Evolutionary conservation across 2,329 filamentous ascomycete species (phyloP).

Genomic region (Botryotinia globosa): DNA sequence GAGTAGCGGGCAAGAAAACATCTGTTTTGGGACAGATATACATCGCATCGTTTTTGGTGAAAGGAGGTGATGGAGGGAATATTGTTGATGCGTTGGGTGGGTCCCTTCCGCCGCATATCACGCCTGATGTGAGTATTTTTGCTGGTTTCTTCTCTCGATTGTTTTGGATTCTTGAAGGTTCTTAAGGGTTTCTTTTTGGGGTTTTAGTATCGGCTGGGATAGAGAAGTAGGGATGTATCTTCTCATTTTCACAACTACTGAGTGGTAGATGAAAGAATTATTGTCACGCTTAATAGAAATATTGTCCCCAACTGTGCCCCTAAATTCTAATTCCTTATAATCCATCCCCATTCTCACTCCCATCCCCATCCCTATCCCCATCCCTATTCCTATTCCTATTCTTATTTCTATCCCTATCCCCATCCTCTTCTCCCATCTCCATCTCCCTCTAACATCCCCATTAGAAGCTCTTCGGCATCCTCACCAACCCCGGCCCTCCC

Average conservation of each 20-base stretch:
- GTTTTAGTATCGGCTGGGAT: background rate
- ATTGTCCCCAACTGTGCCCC: background rate
- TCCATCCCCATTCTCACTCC: too few relatives aligned
- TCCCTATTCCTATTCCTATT: too few relatives aligned
- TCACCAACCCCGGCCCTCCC: background rate
- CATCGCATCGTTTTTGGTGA: background rate
- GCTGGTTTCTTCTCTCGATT: too few relatives aligned
- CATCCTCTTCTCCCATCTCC: background rate
- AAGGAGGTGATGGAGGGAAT: background rate
- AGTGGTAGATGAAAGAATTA: background rate
- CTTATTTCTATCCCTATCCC: too few relatives aligned
- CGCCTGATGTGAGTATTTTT: background rate
- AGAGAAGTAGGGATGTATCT: background rate
- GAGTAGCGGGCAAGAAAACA: background rate
- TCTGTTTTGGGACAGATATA: background rate
- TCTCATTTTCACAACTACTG: background rate
- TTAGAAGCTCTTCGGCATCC: background rate
- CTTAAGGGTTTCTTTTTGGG: too few relatives aligned
- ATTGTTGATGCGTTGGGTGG: background rate
- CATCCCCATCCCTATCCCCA: too few relatives aligned
- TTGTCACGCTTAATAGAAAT: background rate
- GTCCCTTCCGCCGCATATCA: background rate
- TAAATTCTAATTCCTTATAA: background rate
- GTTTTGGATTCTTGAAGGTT: too few relatives aligned
- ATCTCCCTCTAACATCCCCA: background rate